These are phyloP conservation scores for Ambrosiella beaveri DNA, from an alignment of 2,329 filamentous ascomycete species.

Conservation along the genomic window DNA sequence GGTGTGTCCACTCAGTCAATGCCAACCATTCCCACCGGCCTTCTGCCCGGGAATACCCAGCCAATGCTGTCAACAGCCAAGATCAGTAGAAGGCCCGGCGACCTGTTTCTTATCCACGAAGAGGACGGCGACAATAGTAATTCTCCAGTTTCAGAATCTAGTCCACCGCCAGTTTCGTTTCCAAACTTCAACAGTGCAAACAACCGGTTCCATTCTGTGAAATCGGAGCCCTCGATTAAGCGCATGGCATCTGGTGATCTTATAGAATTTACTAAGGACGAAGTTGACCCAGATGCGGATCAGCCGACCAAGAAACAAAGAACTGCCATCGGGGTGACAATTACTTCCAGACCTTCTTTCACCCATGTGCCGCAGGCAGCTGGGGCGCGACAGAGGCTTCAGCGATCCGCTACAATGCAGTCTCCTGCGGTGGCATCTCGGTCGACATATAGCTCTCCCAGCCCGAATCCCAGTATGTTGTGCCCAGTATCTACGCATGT, in stretches of 20 bases:
- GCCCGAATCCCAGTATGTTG: neutral
- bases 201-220: conserved; percentile 7
- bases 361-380: neutral
- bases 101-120: conserved; percentile 13
- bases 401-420: neutral
- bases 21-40: neutral
- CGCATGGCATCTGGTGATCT: conserved; percentile 3
- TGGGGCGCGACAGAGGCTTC: neutral
- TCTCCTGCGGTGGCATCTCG: neutral
- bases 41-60: neutral
- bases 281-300: conserved; percentile 6
- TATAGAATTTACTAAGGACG: conserved; percentile 2
- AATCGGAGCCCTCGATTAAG: conserved; percentile 11
- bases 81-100: conserved; percentile 7
- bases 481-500: conserved; percentile 18
- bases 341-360: conserved; percentile 2
- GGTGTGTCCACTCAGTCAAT: neutral
- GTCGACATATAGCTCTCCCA: conserved; percentile 22
- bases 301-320: conserved; percentile 10
- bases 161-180: conserved; percentile 5
- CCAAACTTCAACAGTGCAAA: conserved; percentile 2
- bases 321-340: conserved; percentile 6
- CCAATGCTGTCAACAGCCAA: conserved; percentile 1
- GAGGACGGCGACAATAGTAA: conserved; percentile 5
- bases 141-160: conserved; percentile 7